These are phyloP conservation scores for Podospora sp. DNA, from an alignment of 495 filamentous ascomycete genomes.

Conservation along the genomic window DNA sequence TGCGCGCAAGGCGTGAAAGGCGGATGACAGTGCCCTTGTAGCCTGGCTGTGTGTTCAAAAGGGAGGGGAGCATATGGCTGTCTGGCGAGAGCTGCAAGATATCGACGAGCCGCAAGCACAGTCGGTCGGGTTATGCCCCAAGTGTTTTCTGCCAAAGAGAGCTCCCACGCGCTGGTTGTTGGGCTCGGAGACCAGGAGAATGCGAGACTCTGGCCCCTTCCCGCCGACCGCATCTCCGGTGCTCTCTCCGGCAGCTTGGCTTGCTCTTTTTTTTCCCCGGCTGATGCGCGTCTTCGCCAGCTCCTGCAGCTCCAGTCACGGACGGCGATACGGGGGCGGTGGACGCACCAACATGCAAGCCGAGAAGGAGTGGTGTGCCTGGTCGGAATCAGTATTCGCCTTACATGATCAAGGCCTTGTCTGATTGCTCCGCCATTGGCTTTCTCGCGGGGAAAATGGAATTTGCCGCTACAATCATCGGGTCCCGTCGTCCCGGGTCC, in stretches of 20 bases:
- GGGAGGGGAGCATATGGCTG: background rate
- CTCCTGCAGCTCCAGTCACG: slow-evolving; percentile 18
- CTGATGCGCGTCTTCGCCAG: slow-evolving; percentile 19
- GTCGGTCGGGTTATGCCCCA: background rate
- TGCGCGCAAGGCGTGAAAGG: background rate
- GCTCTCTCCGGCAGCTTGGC: slow-evolving; percentile 15
- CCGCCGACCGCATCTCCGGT: slow-evolving; percentile 9
- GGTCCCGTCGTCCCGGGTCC: slow-evolving; percentile 23
- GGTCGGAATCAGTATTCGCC: slow-evolving; percentile 31
- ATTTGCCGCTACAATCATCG: slow-evolving; percentile 22
- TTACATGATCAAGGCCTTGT: slow-evolving; percentile 23
- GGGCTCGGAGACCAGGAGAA: too few relatives aligned
- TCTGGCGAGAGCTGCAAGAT: background rate
- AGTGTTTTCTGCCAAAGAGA: background rate
- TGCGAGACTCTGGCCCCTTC: background rate
- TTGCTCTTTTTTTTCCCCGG: slow-evolving; percentile 6
- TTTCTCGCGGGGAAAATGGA: slow-evolving; percentile 13
- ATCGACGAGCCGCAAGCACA: background rate
- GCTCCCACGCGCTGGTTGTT: background rate
- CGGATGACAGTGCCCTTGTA: background rate
- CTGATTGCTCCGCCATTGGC: slow-evolving; percentile 26
- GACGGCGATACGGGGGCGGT: background rate
- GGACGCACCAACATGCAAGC: slow-evolving; percentile 29
- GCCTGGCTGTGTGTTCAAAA: background rate
- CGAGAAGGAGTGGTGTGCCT: slow-evolving; percentile 22